A percentile compares a stretch with the other conserved stretches of the same genome.
Evolutionary conservation across 306 rosid species (phyloP).

Genomic region (Vigna reflexopilosa): DNA sequence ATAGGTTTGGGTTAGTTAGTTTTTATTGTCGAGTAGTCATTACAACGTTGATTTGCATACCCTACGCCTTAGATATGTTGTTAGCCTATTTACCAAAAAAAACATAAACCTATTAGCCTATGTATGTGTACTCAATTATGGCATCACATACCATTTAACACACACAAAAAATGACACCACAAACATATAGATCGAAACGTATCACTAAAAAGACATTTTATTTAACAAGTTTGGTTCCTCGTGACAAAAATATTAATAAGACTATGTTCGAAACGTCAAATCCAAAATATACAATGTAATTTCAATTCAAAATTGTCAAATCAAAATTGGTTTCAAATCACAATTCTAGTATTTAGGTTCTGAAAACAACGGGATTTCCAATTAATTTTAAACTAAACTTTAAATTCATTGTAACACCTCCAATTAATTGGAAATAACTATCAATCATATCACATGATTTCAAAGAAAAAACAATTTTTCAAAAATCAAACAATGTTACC

Average conservation of each 20-base stretch:
- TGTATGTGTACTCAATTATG: neutral
- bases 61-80: conserved; percentile 7
- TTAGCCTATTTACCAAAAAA: neutral
- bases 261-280: neutral
- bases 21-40: neutral
- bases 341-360: neutral
- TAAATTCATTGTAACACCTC: no score
- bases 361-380: neutral
- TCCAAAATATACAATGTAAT: neutral
- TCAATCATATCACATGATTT: no score
- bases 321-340: neutral
- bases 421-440: no score
- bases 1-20: neutral
- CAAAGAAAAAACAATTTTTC: no score
- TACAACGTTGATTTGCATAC: neutral
- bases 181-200: neutral
- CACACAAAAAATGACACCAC: neutral
- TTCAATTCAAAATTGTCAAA: neutral
- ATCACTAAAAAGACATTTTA: neutral
- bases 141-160: neutral
- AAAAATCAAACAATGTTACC: no score
- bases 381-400: no score
- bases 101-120: neutral
- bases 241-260: neutral
- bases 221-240: neutral